phyloP scores from a whole-genome alignment of 2,329 filamentous ascomycete genomes.

The Chaetomiaceae sp. region DNA sequence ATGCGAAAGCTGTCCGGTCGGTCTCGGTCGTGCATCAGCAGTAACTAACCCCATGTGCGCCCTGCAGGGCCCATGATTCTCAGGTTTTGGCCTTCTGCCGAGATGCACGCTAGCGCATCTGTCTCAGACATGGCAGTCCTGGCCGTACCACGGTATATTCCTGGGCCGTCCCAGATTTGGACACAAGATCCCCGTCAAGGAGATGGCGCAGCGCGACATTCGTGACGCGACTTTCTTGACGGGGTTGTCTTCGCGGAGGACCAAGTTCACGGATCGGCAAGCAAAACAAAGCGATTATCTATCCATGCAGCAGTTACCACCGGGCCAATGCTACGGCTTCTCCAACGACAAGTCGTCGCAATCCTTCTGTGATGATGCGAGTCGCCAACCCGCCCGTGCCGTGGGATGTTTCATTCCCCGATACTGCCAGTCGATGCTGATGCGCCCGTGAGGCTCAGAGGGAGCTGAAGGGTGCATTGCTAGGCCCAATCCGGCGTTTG shows the following conservation, averaged over 20 bases:
- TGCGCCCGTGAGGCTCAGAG: constrained; percentile 7
- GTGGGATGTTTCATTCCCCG: constrained; percentile 1
- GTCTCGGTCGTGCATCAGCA: constrained; percentile 4
- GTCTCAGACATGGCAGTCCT: not conserved
- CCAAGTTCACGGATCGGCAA: constrained; percentile 6
- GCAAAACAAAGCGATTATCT: no score
- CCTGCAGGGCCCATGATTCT: not conserved
- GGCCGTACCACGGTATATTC: not conserved
- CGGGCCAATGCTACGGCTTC: not conserved
- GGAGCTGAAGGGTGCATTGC: constrained; percentile 14
- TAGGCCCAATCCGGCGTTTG: constrained; percentile 9
- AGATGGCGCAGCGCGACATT: not conserved
- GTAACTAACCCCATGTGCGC: not conserved
- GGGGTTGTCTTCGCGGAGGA: not conserved
- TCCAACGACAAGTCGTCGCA: not conserved
- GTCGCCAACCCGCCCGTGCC: not conserved
- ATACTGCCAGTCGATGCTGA: not conserved
- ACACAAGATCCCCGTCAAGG: not conserved
- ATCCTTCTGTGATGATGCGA: not conserved
- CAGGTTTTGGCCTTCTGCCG: not conserved
- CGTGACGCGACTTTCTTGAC: not conserved
- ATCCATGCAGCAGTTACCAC: no score
- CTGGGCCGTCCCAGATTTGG: not conserved
- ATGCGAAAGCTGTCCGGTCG: not conserved
- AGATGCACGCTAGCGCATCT: not conserved